Conservation (phyloP, 305 asterid genomes). For the Rubia peregrina region DNA sequence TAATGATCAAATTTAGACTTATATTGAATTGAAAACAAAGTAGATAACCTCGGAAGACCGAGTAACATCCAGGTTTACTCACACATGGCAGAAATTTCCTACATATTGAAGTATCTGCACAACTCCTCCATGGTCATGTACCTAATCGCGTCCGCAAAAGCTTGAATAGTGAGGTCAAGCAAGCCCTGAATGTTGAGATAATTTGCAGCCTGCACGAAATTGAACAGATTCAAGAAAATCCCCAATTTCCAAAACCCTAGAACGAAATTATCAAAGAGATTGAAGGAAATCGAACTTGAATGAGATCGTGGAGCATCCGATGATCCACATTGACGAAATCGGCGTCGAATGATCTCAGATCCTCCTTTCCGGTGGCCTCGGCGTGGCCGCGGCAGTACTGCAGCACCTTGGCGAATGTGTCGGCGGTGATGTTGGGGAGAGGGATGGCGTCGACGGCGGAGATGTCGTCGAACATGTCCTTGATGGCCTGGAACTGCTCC, state of each 20-base stretch:
- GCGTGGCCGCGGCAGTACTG: constrained; percentile 56
- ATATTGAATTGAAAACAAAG: too few species aligned
- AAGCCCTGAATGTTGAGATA: constrained; percentile 46
- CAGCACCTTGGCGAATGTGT: constrained; percentile 48
- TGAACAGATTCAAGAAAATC: neutral
- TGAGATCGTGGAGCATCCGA: constrained; percentile 41
- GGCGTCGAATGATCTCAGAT: constrained; percentile 36
- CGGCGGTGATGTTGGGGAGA: constrained; percentile 42
- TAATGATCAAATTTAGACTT: too few species aligned
- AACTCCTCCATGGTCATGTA: too few species aligned
- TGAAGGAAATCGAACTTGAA: constrained; percentile 29
- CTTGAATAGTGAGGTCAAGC: constrained; percentile 46
- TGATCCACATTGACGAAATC: constrained; percentile 56
- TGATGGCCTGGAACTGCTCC: constrained; percentile 42
- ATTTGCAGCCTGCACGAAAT: constrained; percentile 47
- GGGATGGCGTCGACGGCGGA: constrained; percentile 46
- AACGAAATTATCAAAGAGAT: neutral
- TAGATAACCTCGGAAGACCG: too few species aligned
- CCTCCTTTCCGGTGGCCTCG: constrained; percentile 24
- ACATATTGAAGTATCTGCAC: too few species aligned
- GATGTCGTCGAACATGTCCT: constrained; percentile 50
- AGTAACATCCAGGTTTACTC: too few species aligned
- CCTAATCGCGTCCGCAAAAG: too few species aligned
- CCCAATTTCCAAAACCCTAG: neutral
- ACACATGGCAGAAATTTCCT: too few species aligned